A percentile compares a stretch with the other conserved stretches of the same genome.
phyloP scores from a whole-genome alignment of 108 stramenopile species.

The Bacterosira constricta region DNA sequence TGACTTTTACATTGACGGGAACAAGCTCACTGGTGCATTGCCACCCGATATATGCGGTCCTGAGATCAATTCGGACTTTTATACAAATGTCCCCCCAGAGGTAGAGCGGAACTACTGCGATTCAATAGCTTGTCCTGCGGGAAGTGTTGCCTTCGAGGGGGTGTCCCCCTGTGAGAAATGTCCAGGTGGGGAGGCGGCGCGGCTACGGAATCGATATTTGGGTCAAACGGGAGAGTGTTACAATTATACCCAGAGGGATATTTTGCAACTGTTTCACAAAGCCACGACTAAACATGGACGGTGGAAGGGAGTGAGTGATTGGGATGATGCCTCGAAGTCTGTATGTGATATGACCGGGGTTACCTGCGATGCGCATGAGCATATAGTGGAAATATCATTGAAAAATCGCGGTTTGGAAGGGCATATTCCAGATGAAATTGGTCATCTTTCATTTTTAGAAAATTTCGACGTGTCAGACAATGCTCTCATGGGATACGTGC shows the following conservation, averaged over 20 bases:
- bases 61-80: slow-evolving; percentile 52
- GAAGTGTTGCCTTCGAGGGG: slow-evolving; percentile 39
- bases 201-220: slow-evolving; percentile 42
- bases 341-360: slow-evolving; percentile 62
- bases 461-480: slow-evolving; percentile 62
- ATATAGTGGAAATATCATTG: slow-evolving; percentile 43
- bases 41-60: slow-evolving; percentile 42
- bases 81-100: slow-evolving; percentile 5
- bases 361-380: slow-evolving; percentile 48
- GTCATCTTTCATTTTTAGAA: slow-evolving; percentile 48
- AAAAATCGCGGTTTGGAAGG: slow-evolving; percentile 47
- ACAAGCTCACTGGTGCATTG: slow-evolving; percentile 49
- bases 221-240: slow-evolving; percentile 39
- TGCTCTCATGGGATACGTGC: slow-evolving; percentile 50
- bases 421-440: slow-evolving; percentile 51
- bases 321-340: slow-evolving; percentile 12
- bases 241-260: slow-evolving; percentile 33
- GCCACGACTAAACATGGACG: slow-evolving; percentile 18
- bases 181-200: slow-evolving; percentile 23
- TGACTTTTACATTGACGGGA: slow-evolving; percentile 47
- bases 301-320: slow-evolving; percentile 37
- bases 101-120: slow-evolving; percentile 45
- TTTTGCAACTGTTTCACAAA: slow-evolving; percentile 38
- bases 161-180: slow-evolving; percentile 49
- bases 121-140: slow-evolving; percentile 58